phyloP scores from a whole-genome alignment of 495 filamentous ascomycete genomes.

The Penicillium psychrofluorescens region DNA sequence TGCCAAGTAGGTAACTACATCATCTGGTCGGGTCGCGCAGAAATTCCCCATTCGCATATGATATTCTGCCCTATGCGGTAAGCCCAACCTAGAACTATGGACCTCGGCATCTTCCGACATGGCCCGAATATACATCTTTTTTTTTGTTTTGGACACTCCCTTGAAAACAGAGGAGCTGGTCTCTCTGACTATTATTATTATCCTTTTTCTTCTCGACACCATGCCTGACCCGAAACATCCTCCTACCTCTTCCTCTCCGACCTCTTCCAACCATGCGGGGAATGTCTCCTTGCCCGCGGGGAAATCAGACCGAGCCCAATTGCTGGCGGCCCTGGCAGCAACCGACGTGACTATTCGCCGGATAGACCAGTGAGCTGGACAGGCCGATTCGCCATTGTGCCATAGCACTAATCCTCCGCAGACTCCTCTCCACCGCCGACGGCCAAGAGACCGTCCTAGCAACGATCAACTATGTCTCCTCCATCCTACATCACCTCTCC shows the following conservation, averaged over 20 bases:
- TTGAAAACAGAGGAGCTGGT: conserved; percentile 3
- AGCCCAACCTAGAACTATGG: too few relatives aligned
- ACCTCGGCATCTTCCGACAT: too few relatives aligned
- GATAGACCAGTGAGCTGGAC: conserved; percentile 25
- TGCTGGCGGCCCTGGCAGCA: conserved; percentile 23
- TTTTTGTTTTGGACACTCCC: too few relatives aligned
- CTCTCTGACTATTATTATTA: conserved; percentile 3
- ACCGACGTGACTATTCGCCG: conserved; percentile 30
- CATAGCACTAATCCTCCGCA: conserved; percentile 8
- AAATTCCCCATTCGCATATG: too few relatives aligned
- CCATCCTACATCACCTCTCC: conserved; percentile 33
- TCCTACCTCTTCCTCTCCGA: background rate
- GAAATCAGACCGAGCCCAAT: conserved; percentile 15
- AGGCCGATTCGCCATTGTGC: background rate
- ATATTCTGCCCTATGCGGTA: too few relatives aligned
- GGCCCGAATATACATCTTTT: too few relatives aligned
- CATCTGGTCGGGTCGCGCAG: too few relatives aligned
- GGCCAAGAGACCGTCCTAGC: conserved; percentile 31
- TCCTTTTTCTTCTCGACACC: background rate
- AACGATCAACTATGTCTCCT: conserved; percentile 31
- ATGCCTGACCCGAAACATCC: conserved; percentile 13
- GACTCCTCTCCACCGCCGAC: conserved; percentile 26
- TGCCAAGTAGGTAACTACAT: too few relatives aligned
- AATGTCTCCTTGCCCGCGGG: too few relatives aligned
- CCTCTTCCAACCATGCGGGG: too few relatives aligned